A percentile compares a stretch with the other conserved stretches of the same genome.
Evolutionary conservation across 768 basidiomycete genomes (phyloP).

Genomic region (Thelephora ganbajun): DNA sequence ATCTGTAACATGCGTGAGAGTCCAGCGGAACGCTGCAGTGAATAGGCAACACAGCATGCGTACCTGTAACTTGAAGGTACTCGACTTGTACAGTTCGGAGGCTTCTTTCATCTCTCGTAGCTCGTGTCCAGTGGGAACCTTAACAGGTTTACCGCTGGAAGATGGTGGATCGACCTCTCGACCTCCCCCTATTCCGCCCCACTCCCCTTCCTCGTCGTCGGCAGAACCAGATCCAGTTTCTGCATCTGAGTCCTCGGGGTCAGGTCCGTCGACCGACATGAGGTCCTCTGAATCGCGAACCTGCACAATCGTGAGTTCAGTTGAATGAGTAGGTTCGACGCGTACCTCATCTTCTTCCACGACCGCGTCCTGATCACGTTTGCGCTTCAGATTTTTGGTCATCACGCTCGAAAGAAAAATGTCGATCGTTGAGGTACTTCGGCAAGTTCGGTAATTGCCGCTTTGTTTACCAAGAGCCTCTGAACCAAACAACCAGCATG

Average conservation of each 20-base stretch:
- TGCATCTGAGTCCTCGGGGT: too few relatives aligned
- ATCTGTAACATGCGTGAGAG: constrained; percentile 32
- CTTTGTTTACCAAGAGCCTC: background rate
- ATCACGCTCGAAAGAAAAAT: too few relatives aligned
- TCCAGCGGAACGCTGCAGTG: background rate
- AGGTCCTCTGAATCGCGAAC: too few relatives aligned
- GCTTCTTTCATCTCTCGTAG: constrained; percentile 62
- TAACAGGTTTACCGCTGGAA: constrained; percentile 15
- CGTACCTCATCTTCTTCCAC: too few relatives aligned
- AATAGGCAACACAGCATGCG: constrained; percentile 4
- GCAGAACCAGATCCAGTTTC: background rate
- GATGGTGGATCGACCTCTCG: background rate
- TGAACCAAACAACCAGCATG: background rate
- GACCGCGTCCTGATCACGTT: too few relatives aligned
- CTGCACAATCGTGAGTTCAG: too few relatives aligned
- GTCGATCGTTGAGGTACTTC: background rate
- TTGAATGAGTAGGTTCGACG: too few relatives aligned
- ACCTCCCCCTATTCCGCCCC: constrained; percentile 3
- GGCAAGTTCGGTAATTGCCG: background rate
- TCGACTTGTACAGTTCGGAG: constrained; percentile 60
- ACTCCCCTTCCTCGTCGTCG: constrained; percentile 6
- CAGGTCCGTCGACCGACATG: too few relatives aligned
- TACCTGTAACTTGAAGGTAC: constrained; percentile 77
- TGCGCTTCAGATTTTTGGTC: too few relatives aligned
- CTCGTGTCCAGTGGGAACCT: constrained; percentile 58